phyloP scores from a whole-genome alignment of 2,329 filamentous ascomycete species.

The Ascosphaera aggregata region DNA sequence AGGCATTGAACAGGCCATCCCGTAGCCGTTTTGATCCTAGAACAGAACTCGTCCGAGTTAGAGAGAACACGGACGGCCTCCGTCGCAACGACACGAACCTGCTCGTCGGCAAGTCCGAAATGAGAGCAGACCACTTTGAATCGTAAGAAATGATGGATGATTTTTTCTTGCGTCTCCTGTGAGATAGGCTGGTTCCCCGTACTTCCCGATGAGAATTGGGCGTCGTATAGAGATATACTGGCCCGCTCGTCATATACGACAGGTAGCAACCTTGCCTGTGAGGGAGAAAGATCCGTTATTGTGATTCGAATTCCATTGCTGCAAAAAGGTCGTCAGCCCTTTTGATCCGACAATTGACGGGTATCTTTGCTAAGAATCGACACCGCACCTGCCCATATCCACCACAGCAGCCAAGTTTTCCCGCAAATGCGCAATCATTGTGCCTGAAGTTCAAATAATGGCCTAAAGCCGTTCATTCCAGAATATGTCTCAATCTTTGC shows the following conservation, averaged over 20 bases:
- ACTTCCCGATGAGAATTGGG: conserved; percentile 27
- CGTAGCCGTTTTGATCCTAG: conserved; percentile 36
- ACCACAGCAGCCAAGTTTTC: conserved; percentile 14
- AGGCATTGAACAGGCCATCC: conserved; percentile 50
- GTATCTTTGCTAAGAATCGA: too few relatives aligned
- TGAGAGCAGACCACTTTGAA: conserved; percentile 50
- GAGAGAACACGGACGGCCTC: conserved; percentile 66
- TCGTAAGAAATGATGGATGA: conserved; percentile 40
- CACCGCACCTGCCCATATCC: conserved; percentile 19
- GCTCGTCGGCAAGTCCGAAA: conserved; percentile 37
- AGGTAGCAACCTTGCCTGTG: conserved; percentile 45
- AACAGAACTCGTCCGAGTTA: conserved; percentile 47
- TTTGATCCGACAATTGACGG: too few relatives aligned
- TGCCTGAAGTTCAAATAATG: too few relatives aligned
- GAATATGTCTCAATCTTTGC: too few relatives aligned
- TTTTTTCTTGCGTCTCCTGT: conserved; percentile 35
- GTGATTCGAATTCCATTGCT: conserved; percentile 86
- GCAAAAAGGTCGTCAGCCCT: conserved; percentile 12
- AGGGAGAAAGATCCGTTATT: conserved; percentile 55
- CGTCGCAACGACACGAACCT: conserved; percentile 60
- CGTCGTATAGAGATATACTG: conserved; percentile 71
- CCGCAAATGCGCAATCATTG: conserved; percentile 11
- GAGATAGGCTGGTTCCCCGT: conserved; percentile 29
- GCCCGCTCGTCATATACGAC: conserved; percentile 59
- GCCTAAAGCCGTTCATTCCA: neutral